These are phyloP conservation scores for Lenzites betulinus DNA, from an alignment of 768 basidiomycete species.

Conservation along the genomic window DNA sequence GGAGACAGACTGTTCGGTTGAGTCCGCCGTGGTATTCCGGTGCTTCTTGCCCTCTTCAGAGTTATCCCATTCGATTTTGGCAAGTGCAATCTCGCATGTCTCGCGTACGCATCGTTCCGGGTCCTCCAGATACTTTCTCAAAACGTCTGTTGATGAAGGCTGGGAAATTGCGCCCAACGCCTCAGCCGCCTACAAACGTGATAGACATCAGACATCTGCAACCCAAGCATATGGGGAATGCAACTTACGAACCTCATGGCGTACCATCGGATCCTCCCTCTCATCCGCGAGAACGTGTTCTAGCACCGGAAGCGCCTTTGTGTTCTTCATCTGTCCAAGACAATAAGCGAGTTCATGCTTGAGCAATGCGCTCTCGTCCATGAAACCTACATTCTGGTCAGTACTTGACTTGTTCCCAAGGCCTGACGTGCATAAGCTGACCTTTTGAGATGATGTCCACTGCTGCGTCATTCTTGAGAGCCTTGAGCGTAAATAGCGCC, in stretches of 20 bases:
- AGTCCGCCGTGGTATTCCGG: constrained; percentile 11
- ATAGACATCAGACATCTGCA: background rate
- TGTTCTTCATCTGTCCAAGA: constrained; percentile 84
- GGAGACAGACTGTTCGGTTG: constrained; percentile 18
- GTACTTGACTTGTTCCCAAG: background rate
- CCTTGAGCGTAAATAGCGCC: constrained; percentile 90
- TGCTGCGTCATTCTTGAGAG: constrained; percentile 75
- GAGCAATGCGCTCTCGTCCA: constrained; percentile 83
- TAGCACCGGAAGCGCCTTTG: constrained; percentile 74
- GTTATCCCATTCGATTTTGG: constrained; percentile 91
- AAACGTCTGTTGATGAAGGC: constrained; percentile 60
- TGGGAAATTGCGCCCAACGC: constrained; percentile 94
- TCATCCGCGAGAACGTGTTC: constrained; percentile 71
- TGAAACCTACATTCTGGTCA: constrained; percentile 57
- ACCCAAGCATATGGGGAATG: background rate
- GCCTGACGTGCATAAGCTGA: constrained; percentile 29
- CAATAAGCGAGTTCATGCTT: constrained; percentile 99
- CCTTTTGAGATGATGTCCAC: constrained; percentile 87
- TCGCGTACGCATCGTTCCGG: constrained; percentile 78
- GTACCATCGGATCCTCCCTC: constrained; percentile 90
- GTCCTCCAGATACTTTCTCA: constrained; percentile 74
- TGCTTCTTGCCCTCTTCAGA: constrained; percentile 69
- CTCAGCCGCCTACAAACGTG: constrained; percentile 78
- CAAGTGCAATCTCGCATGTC: constrained; percentile 96
- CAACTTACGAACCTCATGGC: constrained; percentile 76